Percentiles rank a stretch among this genome's conserved stretches.
Conservation (phyloP, 768 basidiomycete genomes). For the Boletus subcaerulescens region DNA sequence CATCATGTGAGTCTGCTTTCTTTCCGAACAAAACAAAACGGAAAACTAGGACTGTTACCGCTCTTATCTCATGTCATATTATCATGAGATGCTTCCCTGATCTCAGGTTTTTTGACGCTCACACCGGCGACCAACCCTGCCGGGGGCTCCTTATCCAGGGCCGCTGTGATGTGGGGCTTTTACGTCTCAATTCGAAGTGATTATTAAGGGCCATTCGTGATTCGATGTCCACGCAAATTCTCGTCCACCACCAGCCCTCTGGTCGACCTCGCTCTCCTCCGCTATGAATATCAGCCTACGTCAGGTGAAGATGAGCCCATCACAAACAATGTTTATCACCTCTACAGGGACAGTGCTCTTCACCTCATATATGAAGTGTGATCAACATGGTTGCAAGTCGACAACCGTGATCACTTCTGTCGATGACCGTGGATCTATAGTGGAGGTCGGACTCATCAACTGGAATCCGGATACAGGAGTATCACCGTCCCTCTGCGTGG, state of each 20-base stretch:
- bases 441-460: constrained; percentile 14
- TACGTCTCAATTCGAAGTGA: no score
- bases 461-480: constrained; percentile 8
- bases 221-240: background rate
- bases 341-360: constrained; percentile 17
- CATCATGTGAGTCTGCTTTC: no score
- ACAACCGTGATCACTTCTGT: constrained; percentile 15
- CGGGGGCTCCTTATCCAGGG: background rate
- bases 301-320: constrained; percentile 7
- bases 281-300: constrained; percentile 22
- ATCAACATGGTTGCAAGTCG: background rate
- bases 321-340: constrained; percentile 13
- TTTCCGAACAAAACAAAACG: no score
- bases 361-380: background rate
- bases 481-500: background rate
- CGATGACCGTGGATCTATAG: constrained; percentile 1
- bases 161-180: background rate
- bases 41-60: no score
- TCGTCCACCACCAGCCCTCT: background rate
- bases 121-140: no score
- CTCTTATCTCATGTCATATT: no score
- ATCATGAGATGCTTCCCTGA: no score
- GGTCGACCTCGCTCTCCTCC: background rate
- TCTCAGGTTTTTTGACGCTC: background rate
- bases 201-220: background rate